These are phyloP conservation scores for Glycine tomentella DNA, from an alignment of 306 rosid species.

Conservation along the genomic window DNA sequence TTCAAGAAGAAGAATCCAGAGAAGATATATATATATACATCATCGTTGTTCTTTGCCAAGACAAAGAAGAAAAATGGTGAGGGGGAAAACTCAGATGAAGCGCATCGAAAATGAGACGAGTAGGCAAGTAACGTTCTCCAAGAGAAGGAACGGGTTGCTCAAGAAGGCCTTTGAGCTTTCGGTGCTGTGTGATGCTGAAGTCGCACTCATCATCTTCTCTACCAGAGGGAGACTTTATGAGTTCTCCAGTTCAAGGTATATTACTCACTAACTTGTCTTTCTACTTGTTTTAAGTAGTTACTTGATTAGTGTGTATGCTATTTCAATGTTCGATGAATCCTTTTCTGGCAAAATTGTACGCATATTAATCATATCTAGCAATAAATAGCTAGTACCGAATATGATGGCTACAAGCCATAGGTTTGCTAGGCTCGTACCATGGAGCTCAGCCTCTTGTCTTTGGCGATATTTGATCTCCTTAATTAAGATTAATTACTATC, in stretches of 20 bases:
- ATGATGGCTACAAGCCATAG: neutral
- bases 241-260: constrained; percentile 82
- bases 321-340: neutral
- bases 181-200: constrained; percentile 96
- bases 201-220: constrained; percentile 86
- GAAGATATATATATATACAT: too few relatives aligned
- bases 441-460: neutral
- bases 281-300: neutral
- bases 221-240: constrained; percentile 90
- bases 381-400: neutral
- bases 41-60: neutral
- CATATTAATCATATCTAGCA: neutral
- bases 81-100: constrained; percentile 96
- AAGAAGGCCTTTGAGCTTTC: constrained; percentile 95
- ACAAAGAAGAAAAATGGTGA: constrained; percentile 58
- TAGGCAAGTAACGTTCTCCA: constrained; percentile 92
- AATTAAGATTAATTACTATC: neutral
- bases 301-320: neutral
- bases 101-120: constrained; percentile 86
- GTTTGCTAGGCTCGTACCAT: constrained; percentile 6
- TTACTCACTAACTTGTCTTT: neutral
- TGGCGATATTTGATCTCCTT: neutral
- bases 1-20: neutral
- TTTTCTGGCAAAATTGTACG: neutral
- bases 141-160: constrained; percentile 85